Percentiles rank a stretch among this genome's conserved stretches.
These are phyloP conservation scores for Cladosporium oxysporum DNA, from an alignment of 2,329 filamentous ascomycete species.

Conservation along the genomic window DNA sequence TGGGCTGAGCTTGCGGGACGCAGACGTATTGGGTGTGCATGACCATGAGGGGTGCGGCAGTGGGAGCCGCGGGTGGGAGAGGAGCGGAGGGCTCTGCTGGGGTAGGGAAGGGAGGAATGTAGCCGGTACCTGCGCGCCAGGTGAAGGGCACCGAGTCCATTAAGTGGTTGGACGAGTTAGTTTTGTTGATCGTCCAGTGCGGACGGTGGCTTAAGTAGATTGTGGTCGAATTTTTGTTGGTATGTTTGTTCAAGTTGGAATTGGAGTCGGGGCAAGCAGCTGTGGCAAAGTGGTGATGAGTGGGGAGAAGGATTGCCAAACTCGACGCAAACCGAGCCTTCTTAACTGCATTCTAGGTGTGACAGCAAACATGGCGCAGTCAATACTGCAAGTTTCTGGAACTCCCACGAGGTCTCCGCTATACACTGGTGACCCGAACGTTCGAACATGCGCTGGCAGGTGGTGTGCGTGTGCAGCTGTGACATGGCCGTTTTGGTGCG, in stretches of 20 bases:
- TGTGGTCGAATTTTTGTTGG: background rate
- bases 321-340: background rate
- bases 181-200: background rate
- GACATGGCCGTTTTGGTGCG: background rate
- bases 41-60: conserved; percentile 1
- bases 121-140: conserved; percentile 18
- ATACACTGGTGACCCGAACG: background rate
- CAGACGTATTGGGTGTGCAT: conserved; percentile 15
- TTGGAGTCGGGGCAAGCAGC: background rate
- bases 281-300: background rate
- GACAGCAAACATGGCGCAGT: conserved; percentile 11
- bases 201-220: background rate
- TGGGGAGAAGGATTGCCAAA: background rate
- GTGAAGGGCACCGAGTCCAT: conserved; percentile 17
- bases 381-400: conserved; percentile 8
- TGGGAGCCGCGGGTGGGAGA: background rate
- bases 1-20: background rate
- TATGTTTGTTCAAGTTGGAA: background rate
- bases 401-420: background rate
- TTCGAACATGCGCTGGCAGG: conserved; percentile 1
- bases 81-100: background rate
- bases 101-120: background rate
- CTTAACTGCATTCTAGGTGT: background rate
- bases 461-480: background rate
- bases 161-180: background rate